phyloP scores from a whole-genome alignment of 2,329 filamentous ascomycete genomes.

The Ophiostoma sp. region DNA sequence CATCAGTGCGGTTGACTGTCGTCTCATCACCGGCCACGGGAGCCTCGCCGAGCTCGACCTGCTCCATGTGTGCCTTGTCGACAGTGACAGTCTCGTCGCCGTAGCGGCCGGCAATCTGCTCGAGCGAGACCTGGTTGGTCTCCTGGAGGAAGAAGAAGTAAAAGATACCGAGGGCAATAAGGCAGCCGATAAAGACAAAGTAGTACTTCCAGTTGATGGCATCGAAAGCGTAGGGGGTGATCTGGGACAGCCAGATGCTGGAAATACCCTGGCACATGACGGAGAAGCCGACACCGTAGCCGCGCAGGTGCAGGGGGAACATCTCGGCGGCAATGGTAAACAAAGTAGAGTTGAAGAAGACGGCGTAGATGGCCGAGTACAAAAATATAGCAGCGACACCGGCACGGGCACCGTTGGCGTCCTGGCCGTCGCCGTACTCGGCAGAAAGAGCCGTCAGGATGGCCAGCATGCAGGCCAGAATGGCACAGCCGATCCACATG shows the following conservation, averaged over 20 bases:
- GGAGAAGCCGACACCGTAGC: not conserved
- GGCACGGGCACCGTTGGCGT: not conserved
- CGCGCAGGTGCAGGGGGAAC: not conserved
- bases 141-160: constrained; percentile 1
- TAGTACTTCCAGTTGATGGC: constrained; percentile 4
- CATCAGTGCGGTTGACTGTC: not conserved
- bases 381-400: not conserved
- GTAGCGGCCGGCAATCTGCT: constrained; percentile 3
- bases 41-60: not conserved
- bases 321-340: not conserved
- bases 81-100: not conserved
- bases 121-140: not conserved
- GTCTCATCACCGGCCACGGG: not conserved
- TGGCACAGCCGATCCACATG: constrained; percentile 2
- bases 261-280: not conserved
- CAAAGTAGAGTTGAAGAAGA: not conserved
- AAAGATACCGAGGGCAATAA: not conserved
- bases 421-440: not conserved
- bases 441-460: not conserved
- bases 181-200: not conserved
- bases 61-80: constrained; percentile 3
- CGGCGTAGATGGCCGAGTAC: not conserved
- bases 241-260: not conserved
- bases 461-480: constrained; percentile 1
- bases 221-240: not conserved